These are phyloP conservation scores for Dendrocalamus latiflorus DNA, from an alignment of 202 grass and related monocot genomes.

Conservation along the genomic window DNA sequence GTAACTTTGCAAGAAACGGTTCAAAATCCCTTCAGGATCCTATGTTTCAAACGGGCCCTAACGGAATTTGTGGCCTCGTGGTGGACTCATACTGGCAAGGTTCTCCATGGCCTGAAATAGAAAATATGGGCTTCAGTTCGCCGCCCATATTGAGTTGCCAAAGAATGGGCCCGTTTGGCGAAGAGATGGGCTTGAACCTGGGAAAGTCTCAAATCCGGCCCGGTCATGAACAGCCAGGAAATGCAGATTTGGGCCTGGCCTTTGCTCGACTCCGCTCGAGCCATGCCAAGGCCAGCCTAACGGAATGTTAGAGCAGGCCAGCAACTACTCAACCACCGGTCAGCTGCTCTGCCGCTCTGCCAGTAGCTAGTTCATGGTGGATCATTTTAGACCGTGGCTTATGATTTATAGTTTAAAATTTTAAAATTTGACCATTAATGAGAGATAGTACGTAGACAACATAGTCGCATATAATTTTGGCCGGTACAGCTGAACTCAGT, in stretches of 20 bases:
- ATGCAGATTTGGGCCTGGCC: not conserved
- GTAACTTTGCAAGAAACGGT: not conserved
- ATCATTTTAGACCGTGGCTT: no score
- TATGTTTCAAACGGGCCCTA: not conserved
- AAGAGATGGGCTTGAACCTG: not conserved
- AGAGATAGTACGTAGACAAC: no score
- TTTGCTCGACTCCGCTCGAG: not conserved
- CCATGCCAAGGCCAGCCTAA: not conserved
- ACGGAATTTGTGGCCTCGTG: no score
- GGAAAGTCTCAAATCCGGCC: not conserved
- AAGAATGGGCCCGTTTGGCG: no score
- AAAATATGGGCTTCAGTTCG: not conserved
- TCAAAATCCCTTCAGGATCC: not conserved
- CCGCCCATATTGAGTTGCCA: not conserved
- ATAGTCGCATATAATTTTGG: no score
- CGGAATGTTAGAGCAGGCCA: not conserved
- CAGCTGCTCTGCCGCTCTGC: not conserved
- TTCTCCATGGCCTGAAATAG: no score
- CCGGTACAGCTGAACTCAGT: no score
- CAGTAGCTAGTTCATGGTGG: not conserved
- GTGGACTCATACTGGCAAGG: not conserved
- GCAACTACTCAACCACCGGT: not conserved
- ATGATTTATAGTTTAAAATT: no score
- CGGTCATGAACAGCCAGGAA: not conserved
- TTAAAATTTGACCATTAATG: accelerated